Percentiles rank a stretch among this genome's conserved stretches.
phyloP scores from a whole-genome alignment of 2,329 filamentous ascomycete species.

The Dissoconium aciculare region DNA sequence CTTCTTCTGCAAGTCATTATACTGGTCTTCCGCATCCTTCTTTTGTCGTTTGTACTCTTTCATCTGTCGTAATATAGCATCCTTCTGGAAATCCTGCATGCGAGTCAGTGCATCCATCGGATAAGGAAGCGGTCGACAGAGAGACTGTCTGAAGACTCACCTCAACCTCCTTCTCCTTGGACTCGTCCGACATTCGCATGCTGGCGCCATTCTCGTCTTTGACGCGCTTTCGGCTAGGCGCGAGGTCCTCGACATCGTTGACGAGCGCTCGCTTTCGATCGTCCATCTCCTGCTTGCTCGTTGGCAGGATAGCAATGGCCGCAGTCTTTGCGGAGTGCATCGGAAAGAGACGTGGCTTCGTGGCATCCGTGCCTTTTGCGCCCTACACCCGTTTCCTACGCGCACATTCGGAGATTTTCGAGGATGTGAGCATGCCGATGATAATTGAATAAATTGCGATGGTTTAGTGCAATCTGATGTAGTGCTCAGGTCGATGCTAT shows the following conservation, averaged over 20 bases:
- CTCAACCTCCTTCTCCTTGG: constrained; percentile 59
- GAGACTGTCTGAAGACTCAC: constrained; percentile 40
- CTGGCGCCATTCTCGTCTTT: constrained; percentile 58
- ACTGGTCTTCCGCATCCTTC: constrained; percentile 60
- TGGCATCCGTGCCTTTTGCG: too few species aligned
- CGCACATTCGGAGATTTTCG: too few species aligned
- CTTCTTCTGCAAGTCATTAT: constrained; percentile 66
- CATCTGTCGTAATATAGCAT: constrained; percentile 95
- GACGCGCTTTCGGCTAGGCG: constrained; percentile 80
- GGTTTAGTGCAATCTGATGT: too few species aligned
- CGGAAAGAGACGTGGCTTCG: constrained; percentile 6
- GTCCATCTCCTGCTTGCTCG: constrained; percentile 91
- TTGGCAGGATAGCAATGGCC: constrained; percentile 48
- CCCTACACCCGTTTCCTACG: too few species aligned
- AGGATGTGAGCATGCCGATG: too few species aligned
- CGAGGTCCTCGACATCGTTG: constrained; percentile 63
- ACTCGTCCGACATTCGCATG: constrained; percentile 45
- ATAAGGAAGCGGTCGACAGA: not conserved
- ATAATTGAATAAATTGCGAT: too few species aligned
- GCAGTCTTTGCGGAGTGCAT: constrained; percentile 17
- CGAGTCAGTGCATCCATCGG: constrained; percentile 3
- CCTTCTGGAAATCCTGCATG: constrained; percentile 73
- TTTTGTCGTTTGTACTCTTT: constrained; percentile 93
- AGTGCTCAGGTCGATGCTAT: too few species aligned
- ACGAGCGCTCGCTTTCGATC: constrained; percentile 93